Percentiles rank a stretch among this genome's conserved stretches.
These are phyloP conservation scores for Aleurites moluccanus DNA, from an alignment of 441 rosid species.

Conservation along the genomic window DNA sequence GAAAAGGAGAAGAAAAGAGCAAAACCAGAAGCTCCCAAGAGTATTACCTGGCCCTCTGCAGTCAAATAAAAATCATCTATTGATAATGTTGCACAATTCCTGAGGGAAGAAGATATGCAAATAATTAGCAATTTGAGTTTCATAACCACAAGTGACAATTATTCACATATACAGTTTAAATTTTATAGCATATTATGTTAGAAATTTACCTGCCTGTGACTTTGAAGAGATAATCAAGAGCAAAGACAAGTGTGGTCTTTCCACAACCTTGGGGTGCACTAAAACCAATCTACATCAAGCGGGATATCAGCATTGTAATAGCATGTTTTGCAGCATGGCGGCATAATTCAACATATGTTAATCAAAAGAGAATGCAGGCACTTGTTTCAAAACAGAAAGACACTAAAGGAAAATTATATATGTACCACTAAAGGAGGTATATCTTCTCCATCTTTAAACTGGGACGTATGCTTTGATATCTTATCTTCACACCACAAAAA, in stretches of 20 bases:
- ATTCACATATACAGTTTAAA: neutral
- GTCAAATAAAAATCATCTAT: constrained; percentile 95
- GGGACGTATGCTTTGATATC: constrained; percentile 59
- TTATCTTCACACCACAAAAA: constrained; percentile 85
- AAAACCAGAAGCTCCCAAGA: constrained; percentile 13
- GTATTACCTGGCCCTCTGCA: constrained; percentile 75
- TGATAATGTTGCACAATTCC: constrained; percentile 83
- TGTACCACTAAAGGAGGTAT: constrained; percentile 88
- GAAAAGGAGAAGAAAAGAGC: constrained; percentile 5
- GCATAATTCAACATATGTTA: neutral
- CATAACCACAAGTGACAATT: neutral
- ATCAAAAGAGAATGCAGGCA: constrained; percentile 9
- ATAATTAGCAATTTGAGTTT: constrained; percentile 4
- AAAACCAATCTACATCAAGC: constrained; percentile 76
- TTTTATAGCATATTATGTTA: constrained; percentile 1
- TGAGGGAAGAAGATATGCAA: constrained; percentile 35
- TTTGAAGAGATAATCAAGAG: constrained; percentile 81
- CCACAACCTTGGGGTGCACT: constrained; percentile 99
- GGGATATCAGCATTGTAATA: constrained; percentile 10
- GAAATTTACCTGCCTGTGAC: constrained; percentile 61
- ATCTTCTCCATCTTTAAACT: constrained; percentile 63
- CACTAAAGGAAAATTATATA: neutral
- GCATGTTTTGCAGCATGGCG: neutral
- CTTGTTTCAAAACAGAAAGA: constrained; percentile 11
- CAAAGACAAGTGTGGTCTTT: constrained; percentile 95